phyloP scores from a whole-genome alignment of 2,329 filamentous ascomycete genomes.

The Xylaria sp. region DNA sequence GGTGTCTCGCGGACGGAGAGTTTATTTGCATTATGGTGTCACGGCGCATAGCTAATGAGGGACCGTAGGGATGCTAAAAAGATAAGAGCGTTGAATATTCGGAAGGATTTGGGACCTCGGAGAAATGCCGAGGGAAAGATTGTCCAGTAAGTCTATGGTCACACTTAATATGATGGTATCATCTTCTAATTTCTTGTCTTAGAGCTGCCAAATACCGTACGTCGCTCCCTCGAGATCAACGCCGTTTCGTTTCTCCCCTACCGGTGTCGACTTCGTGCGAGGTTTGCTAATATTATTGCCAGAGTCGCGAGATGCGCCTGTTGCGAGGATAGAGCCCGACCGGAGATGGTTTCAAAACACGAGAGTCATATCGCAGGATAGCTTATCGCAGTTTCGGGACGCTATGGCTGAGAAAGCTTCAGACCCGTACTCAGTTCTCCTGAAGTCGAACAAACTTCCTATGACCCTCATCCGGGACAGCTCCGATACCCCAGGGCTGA shows the following conservation, averaged over 20 bases:
- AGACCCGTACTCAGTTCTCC: constrained; percentile 92
- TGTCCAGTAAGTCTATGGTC: constrained; percentile 62
- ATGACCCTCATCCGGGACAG: constrained; percentile 92
- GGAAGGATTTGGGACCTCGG: constrained; percentile 85
- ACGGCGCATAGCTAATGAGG: no score
- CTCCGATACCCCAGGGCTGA: constrained; percentile 81
- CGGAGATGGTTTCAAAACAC: constrained; percentile 99
- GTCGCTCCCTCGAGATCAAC: constrained; percentile 5
- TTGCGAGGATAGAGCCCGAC: constrained; percentile 92
- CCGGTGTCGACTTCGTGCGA: no score
- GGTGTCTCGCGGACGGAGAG: no score
- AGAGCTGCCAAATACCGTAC: constrained; percentile 76
- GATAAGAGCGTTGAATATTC: constrained; percentile 88
- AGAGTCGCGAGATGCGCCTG: constrained; percentile 81
- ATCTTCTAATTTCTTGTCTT: constrained; percentile 9
- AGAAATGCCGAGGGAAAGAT: constrained; percentile 87
- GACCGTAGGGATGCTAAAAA: constrained; percentile 79
- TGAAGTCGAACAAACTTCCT: constrained; percentile 96
- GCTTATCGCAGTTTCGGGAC: constrained; percentile 85
- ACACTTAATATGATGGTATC: no score
- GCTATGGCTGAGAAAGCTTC: constrained; percentile 91
- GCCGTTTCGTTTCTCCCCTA: no score
- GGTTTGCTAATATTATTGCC: constrained; percentile 10
- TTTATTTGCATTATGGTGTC: no score
- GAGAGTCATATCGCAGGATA: constrained; percentile 87